Conservation (phyloP, 2,329 filamentous ascomycete genomes). For the Nothophaeocryptopus gaeumannii region DNA sequence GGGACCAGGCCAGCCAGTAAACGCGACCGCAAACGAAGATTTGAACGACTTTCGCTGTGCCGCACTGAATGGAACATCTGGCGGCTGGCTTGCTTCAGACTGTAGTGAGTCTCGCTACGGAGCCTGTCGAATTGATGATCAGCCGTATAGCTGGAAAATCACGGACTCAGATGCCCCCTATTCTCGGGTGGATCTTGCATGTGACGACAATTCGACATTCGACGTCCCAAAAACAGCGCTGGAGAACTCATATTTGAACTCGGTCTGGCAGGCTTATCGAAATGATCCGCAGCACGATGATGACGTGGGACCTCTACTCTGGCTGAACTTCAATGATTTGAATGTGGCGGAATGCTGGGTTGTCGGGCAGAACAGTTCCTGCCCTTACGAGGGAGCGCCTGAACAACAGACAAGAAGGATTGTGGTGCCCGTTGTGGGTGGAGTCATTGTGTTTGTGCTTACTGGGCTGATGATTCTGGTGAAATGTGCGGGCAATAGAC, state of each 20-base stretch:
- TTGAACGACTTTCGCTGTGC: slow-evolving; percentile 51
- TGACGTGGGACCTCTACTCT: slow-evolving; percentile 40
- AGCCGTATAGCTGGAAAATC: slow-evolving; percentile 60
- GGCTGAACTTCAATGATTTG: slow-evolving; percentile 61
- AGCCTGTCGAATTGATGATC: slow-evolving; percentile 54
- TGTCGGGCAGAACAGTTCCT: slow-evolving; percentile 53
- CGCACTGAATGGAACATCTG: slow-evolving; percentile 49
- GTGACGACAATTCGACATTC: slow-evolving; percentile 52
- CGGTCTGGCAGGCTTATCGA: slow-evolving; percentile 27
- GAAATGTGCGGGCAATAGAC: slow-evolving; percentile 62
- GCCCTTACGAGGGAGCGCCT: slow-evolving; percentile 51
- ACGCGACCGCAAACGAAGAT: slow-evolving; percentile 37
- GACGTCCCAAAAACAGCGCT: slow-evolving; percentile 59
- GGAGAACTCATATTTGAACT: slow-evolving; percentile 59
- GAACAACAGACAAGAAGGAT: slow-evolving; percentile 48
- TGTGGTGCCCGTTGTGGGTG: slow-evolving; percentile 60
- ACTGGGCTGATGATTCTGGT: slow-evolving; percentile 60
- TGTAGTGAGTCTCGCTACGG: slow-evolving; percentile 52
- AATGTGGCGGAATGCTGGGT: slow-evolving; percentile 61
- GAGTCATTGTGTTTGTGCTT: slow-evolving; percentile 61
- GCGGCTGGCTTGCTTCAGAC: slow-evolving; percentile 58
- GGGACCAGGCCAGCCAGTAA: slow-evolving; percentile 55
- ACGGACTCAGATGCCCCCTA: slow-evolving; percentile 41
- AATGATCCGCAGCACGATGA: slow-evolving; percentile 25
- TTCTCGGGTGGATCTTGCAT: slow-evolving; percentile 44